Evolutionary conservation across 139 green algal genomes (phyloP).

Genomic region (Chlamydomonas sp.): DNA sequence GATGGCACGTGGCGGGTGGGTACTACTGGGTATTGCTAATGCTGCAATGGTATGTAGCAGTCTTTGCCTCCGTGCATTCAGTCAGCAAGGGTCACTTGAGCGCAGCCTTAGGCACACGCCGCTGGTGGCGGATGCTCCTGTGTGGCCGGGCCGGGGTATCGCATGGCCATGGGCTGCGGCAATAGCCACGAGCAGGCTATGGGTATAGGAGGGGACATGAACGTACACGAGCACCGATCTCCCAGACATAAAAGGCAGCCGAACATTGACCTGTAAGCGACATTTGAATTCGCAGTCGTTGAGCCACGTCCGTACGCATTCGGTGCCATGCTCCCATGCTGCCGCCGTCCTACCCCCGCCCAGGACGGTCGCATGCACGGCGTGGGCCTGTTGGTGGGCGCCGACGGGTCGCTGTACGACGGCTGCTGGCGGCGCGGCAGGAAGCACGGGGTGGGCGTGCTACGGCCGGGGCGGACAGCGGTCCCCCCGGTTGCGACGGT

Average conservation of each 20-base stretch:
- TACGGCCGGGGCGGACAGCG: background rate
- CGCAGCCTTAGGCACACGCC: background rate
- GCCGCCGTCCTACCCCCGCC: too few species aligned
- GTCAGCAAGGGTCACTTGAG: background rate
- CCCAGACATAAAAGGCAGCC: too few species aligned
- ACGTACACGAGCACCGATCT: too few species aligned
- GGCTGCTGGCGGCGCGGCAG: constrained; percentile 76
- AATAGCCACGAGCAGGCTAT: too few species aligned
- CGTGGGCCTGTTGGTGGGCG: constrained; percentile 79
- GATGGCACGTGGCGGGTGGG: constrained; percentile 87
- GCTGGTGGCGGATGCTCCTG: background rate
- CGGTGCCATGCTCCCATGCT: too few species aligned
- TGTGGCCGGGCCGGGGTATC: too few species aligned
- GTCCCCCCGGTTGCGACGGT: too few species aligned
- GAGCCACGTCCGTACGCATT: background rate
- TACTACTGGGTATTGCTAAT: background rate
- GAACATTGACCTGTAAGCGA: too few species aligned
- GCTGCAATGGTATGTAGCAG: background rate
- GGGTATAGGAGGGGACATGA: too few species aligned
- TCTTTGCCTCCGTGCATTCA: background rate
- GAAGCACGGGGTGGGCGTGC: constrained; percentile 82
- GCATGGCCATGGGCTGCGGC: too few species aligned
- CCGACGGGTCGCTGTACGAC: constrained; percentile 77
- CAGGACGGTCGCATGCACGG: constrained; percentile 75
- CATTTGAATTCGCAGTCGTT: background rate